Base-by-base conservation (phyloP, 176 grass and related monocot genomes). In the Ensete ventricosum region DNA sequence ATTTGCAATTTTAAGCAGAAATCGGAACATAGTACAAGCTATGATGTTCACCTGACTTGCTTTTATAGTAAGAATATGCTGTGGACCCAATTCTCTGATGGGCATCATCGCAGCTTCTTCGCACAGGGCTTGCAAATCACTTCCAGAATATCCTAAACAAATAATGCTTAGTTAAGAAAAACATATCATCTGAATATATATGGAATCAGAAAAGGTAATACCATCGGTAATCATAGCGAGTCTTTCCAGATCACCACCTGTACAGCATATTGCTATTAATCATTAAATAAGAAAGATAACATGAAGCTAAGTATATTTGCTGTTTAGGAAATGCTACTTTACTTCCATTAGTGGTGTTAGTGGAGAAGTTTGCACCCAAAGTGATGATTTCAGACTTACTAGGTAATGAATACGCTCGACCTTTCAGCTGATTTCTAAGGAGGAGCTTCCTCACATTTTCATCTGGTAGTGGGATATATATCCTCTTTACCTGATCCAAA, bases 101-200 rank as follows among this genome's bases (percentile, higher is more conserved):
- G 95, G 95, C 90, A 91, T 89, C 95, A 98, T 98, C 53, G 95
- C 95, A 78, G 95, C 84, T 91, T 98, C 95, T 81, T 91, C 90
- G 62, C 95, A 93, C 76, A 98, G 57, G 10, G 90, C 95, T 79
- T 90, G 89, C 72, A 98, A 78, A 76, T 98, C 95, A 80, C 95
- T 98, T 62, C 95, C 95, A 50, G 95, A 98, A 87, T 98, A 98
- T 69, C 95, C 95, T 98, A 83, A 1, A 54, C 50, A 76, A 22
- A 51, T 81, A 50, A 74, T 25, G 13, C 55, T 76, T 55, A 72
- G 76, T 0, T 6, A 83, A 81, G 69, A 60, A 80, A 67, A 62
- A 71, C 1, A 84, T 2, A 21, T 21, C 1, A 85, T 77, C 19
- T n/a, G 69, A 73, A 76, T 77, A 54, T 49, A 52, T 16, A 23